phyloP scores from a whole-genome alignment of 1,284 basidiomycete species.

The Polyporus tsugae region DNA sequence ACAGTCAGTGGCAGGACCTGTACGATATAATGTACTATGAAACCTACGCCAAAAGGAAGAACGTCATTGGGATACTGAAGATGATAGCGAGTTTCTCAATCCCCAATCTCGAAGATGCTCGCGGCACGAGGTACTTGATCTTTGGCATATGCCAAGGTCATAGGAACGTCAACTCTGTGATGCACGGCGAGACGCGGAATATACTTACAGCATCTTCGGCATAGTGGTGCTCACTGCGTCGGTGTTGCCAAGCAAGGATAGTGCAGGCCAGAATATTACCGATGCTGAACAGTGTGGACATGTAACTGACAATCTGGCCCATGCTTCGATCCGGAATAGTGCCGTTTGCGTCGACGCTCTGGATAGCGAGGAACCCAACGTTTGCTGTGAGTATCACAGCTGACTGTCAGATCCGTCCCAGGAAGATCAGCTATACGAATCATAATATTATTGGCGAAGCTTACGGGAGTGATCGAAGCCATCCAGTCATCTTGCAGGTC shows the following conservation, averaged over 20 bases:
- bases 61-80: conserved; percentile 38
- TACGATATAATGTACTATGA: not conserved
- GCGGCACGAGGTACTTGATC: conserved; percentile 27
- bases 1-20: not conserved
- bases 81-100: conserved; percentile 36
- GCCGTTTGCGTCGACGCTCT: conserved; percentile 39
- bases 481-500: conserved; percentile 40
- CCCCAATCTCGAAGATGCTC: conserved; percentile 21
- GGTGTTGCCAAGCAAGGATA: conserved; percentile 37
- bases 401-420: conserved; percentile 38
- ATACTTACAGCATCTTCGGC: conserved; percentile 31
- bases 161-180: not conserved
- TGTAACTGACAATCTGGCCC: conserved; percentile 40
- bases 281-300: conserved; percentile 39
- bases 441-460: conserved; percentile 13
- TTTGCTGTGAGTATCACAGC: conserved; percentile 52
- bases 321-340: conserved; percentile 23
- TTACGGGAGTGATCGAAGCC: conserved; percentile 39
- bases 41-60: conserved; percentile 42
- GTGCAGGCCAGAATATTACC: conserved; percentile 37
- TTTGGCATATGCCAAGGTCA: conserved; percentile 10
- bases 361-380: conserved; percentile 49
- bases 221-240: conserved; percentile 14
- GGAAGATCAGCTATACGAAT: no score
- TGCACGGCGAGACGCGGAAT: not conserved